These are phyloP conservation scores for Leishmania arabica DNA, from an alignment of 208 protist species.

Conservation along the genomic window DNA sequence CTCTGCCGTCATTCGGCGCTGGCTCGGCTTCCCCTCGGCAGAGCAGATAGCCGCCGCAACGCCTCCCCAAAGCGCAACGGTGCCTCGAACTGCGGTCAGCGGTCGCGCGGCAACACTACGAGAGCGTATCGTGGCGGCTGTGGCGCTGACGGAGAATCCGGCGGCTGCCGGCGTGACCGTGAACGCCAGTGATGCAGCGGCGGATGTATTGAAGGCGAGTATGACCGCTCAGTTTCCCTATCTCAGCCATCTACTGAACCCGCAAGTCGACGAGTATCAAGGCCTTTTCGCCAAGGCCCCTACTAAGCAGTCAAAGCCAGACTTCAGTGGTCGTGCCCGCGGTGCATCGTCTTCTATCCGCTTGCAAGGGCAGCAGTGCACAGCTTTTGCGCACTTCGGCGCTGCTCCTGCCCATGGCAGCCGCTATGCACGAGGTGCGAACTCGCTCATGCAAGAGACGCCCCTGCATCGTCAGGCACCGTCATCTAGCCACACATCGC, in stretches of 20 bases:
- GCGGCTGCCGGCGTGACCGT: neutral
- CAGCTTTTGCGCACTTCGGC: neutral
- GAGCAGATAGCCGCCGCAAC: conserved; percentile 11
- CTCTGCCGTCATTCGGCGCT: conserved; percentile 40
- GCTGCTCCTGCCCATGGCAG: conserved; percentile 4
- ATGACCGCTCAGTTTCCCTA: conserved; percentile 83
- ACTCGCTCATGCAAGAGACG: conserved; percentile 65
- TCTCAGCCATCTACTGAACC: conserved; percentile 71
- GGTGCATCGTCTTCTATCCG: neutral
- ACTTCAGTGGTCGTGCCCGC: conserved; percentile 4
- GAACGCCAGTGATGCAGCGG: neutral
- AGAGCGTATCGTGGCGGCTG: conserved; percentile 13
- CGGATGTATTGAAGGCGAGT: conserved; percentile 61
- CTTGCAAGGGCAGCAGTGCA: neutral
- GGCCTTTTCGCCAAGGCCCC: conserved; percentile 39
- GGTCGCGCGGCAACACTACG: conserved; percentile 6
- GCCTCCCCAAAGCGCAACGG: neutral
- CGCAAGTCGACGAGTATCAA: conserved; percentile 58
- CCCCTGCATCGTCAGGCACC: conserved; percentile 22
- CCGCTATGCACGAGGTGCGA: conserved; percentile 46
- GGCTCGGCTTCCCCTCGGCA: conserved; percentile 56
- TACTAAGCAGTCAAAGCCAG: conserved; percentile 30
- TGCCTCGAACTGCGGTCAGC: neutral
- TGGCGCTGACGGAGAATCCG: conserved; percentile 1
- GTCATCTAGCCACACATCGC: neutral